phyloP scores from a whole-genome alignment of 768 basidiomycete species.

The Serpula lacrymans region DNA sequence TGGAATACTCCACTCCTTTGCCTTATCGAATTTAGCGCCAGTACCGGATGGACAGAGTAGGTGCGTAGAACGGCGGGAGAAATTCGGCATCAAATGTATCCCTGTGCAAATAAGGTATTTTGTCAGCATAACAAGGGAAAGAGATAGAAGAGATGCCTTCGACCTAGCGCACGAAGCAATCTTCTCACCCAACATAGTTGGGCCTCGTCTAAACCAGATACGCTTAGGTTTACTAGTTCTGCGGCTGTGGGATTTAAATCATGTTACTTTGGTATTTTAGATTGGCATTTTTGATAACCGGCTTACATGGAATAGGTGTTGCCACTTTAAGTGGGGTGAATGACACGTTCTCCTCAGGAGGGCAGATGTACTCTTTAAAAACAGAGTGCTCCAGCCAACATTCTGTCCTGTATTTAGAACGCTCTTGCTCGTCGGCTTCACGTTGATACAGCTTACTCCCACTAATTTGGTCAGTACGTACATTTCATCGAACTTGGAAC shows the following conservation, averaged over 20 bases:
- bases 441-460: slow-evolving; percentile 65
- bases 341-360: slow-evolving; percentile 62
- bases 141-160: slow-evolving; percentile 8
- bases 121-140: slow-evolving; percentile 1
- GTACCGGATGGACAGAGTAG: slow-evolving; percentile 69
- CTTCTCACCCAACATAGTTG: slow-evolving; percentile 65
- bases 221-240: slow-evolving; percentile 55
- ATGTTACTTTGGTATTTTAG: no score
- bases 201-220: slow-evolving; percentile 74
- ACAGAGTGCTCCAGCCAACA: slow-evolving; percentile 92
- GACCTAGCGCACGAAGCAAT: slow-evolving; percentile 67
- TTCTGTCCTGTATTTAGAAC: slow-evolving; percentile 74
- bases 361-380: slow-evolving; percentile 68
- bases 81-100: slow-evolving; percentile 50
- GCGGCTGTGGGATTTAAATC: slow-evolving; percentile 37
- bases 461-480: slow-evolving; percentile 33
- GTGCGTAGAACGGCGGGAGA: slow-evolving; percentile 71
- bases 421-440: slow-evolving; percentile 45
- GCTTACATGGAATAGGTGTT: slow-evolving; percentile 60
- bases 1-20: slow-evolving; percentile 72
- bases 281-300: no score
- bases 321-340: slow-evolving; percentile 62
- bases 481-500: not conserved
- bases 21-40: slow-evolving; percentile 78
- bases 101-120: slow-evolving; percentile 35